Conservation (phyloP, 1,284 basidiomycete genomes). For the Marasmius oreades region DNA sequence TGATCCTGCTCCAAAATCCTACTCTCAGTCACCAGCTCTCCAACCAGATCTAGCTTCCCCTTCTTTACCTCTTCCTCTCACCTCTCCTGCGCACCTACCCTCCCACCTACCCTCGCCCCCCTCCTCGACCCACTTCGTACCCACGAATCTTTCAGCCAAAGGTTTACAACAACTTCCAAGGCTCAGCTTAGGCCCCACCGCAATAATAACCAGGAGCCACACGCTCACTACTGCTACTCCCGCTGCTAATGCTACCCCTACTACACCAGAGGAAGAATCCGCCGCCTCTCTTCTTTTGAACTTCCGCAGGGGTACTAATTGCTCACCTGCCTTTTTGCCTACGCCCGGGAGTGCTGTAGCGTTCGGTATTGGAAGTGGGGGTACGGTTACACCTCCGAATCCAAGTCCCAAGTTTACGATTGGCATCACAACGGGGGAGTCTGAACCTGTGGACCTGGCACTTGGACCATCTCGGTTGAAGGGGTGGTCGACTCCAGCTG, state of each 20-base stretch:
- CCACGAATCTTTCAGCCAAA: conserved; percentile 11
- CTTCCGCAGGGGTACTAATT: conserved; percentile 30
- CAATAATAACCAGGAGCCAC: conserved; percentile 5
- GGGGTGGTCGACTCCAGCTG: not conserved
- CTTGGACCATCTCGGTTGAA: not conserved
- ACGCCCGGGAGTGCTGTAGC: not conserved
- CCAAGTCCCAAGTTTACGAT: not conserved
- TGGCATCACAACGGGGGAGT: too few relatives aligned
- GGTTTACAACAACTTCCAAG: not conserved
- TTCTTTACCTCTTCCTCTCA: conserved; percentile 5
- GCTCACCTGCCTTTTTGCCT: conserved; percentile 24
- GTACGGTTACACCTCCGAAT: too few relatives aligned
- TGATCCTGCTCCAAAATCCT: conserved; percentile 22
- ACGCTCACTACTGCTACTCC: conserved; percentile 26
- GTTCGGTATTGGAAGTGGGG: not conserved
- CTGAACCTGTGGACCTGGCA: not conserved
- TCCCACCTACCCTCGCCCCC: conserved; percentile 43
- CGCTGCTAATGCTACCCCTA: conserved; percentile 21
- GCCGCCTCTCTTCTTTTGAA: conserved; percentile 65
- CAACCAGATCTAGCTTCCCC: too few relatives aligned
- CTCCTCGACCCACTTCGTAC: conserved; percentile 38
- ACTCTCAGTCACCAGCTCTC: not conserved
- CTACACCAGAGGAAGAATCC: conserved; percentile 63
- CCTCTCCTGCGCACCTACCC: conserved; percentile 6
- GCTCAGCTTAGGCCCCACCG: conserved; percentile 7